These are phyloP conservation scores for Phytophthora pistaciae DNA, from an alignment of 352 stramenopile species.

Conservation along the genomic window DNA sequence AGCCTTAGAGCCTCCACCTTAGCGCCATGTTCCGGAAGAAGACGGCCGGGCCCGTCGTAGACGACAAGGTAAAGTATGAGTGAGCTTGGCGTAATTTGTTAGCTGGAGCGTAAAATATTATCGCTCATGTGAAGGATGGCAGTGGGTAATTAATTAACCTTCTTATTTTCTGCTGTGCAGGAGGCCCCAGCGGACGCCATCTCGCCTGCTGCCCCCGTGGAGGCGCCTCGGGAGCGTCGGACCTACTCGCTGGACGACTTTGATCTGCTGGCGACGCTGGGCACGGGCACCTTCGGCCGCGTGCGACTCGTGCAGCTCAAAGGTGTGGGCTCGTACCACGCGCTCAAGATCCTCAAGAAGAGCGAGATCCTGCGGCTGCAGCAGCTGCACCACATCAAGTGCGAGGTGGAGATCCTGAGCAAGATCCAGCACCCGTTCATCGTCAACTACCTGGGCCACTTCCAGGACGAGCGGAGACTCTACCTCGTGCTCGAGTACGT, in stretches of 20 bases:
- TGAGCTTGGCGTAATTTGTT: not conserved
- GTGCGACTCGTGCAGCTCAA: constrained; percentile 87
- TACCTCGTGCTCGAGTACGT: constrained; percentile 95
- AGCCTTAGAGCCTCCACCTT: too few relatives aligned
- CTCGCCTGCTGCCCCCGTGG: constrained; percentile 57
- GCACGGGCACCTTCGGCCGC: constrained; percentile 90
- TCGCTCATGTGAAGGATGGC: too few relatives aligned
- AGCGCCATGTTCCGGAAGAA: constrained; percentile 55
- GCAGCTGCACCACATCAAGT: constrained; percentile 93
- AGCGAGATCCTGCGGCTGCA: constrained; percentile 90
- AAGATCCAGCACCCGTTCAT: constrained; percentile 92
- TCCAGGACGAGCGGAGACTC: constrained; percentile 91
- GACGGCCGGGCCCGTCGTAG: constrained; percentile 23
- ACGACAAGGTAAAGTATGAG: constrained; percentile 35
- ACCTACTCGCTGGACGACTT: constrained; percentile 77
- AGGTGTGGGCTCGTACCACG: constrained; percentile 68
- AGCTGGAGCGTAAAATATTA: too few relatives aligned
- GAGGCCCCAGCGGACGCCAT: constrained; percentile 61
- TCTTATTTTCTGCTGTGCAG: constrained; percentile 14
- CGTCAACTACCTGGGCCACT: constrained; percentile 87
- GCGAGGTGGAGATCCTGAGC: constrained; percentile 91
- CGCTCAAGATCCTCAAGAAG: constrained; percentile 95
- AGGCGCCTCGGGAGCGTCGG: constrained; percentile 30
- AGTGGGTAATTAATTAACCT: not conserved
- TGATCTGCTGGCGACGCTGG: constrained; percentile 80